Evolutionary conservation across 2,329 filamentous ascomycete genomes (phyloP), one percentile per base, ranked within the genome.

Genomic region (Cryphonectria naterciae): DNA sequence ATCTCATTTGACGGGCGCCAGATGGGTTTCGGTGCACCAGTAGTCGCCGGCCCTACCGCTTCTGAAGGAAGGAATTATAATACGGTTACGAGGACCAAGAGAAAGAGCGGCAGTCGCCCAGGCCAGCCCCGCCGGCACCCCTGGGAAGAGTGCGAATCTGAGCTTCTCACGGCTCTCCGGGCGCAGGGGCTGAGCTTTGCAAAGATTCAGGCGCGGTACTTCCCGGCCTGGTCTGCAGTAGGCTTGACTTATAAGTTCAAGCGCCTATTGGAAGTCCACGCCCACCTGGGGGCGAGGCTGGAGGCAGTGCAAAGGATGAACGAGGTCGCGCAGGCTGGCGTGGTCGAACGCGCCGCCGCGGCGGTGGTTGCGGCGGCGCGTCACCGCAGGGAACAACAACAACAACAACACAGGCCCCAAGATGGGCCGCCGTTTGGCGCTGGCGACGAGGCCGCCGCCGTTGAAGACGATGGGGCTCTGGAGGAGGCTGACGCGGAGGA

Each of bases 111-210:
- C 37, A 35, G 46, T 15, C n/a, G 19, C 17, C 41, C 28, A 4
- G 17, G 60, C 32, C 25, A 7, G 17, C 46, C 43, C 35, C 43
- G 41, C 13, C 4, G 32, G 2, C 35, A 68, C n/a, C 13, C 67
- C n/a, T 68, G 67, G 67, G 32, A 41, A 10, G 43, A 41, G 32
- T 7, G 7, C 32, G 67, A 68, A 22, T 54, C 67, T 1, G 67
- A 68, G 58, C 46, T 68, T 13, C 10, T 68, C 13, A 19, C 64
- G 19, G 60, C 67, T 6, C 22, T 32, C 15, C 61, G 67, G 15
- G 58, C 58, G 6, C 11, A 19, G 11, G 41, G 56, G 8, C 1
- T 62, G 32, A 17, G 25, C 11, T 68, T 56, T 32, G 22, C 2
- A 1, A 17, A 39, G 15, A 37, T 54, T 6, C 49, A 35, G 13